Conservation (phyloP, 2,329 filamentous ascomycete species). For the Coniochaeta sp. region DNA sequence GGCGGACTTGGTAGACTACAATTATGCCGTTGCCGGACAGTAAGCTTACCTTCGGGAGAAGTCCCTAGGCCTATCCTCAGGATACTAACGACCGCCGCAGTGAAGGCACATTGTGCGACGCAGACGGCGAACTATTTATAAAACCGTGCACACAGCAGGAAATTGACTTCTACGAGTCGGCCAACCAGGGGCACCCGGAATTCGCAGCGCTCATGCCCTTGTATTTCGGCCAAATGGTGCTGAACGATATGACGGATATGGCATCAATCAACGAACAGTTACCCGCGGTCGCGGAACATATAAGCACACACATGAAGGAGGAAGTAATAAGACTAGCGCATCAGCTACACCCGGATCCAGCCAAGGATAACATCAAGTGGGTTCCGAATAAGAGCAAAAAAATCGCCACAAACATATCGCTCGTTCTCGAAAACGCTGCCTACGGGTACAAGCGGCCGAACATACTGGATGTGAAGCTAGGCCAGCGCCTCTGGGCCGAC, state of each 20-base stretch:
- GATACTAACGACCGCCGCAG: conserved; percentile 35
- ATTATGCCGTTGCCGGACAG: conserved; percentile 78
- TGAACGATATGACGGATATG: conserved; percentile 48
- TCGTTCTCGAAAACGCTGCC: conserved; percentile 80
- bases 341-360: not conserved
- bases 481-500: conserved; percentile 78
- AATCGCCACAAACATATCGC: conserved; percentile 70
- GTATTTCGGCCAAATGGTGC: conserved; percentile 71
- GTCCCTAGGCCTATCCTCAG: not conserved
- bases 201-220: conserved; percentile 77
- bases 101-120: conserved; percentile 82
- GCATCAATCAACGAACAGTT: conserved; percentile 41
- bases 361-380: conserved; percentile 28
- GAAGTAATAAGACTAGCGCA: conserved; percentile 19
- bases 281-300: conserved; percentile 33
- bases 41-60: conserved; percentile 34
- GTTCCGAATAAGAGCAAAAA: conserved; percentile 42
- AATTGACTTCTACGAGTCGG: conserved; percentile 82
- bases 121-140: conserved; percentile 77
- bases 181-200: conserved; percentile 54
- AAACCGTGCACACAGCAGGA: conserved; percentile 88
- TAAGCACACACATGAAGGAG: conserved; percentile 32
- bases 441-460: conserved; percentile 78
- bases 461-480: conserved; percentile 89
- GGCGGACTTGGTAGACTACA: conserved; percentile 59